Percentiles rank a stretch among this genome's conserved stretches.
Evolutionary conservation across 306 rosid species (phyloP).

Genomic region (Dryas alaskensis): DNA sequence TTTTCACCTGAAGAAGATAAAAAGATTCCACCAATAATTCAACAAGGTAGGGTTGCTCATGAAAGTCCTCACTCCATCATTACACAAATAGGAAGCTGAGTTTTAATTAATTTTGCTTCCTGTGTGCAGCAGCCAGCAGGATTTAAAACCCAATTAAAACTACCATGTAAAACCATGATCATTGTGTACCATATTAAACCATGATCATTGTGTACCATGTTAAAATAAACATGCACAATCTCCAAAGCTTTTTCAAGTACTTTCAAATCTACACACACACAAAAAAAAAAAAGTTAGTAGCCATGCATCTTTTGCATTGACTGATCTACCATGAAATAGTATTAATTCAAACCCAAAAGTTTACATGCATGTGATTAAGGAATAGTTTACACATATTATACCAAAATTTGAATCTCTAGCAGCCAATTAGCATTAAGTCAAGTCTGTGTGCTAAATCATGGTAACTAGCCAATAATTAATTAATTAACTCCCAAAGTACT

Average conservation of each 20-base stretch:
- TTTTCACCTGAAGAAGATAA: conserved; percentile 42
- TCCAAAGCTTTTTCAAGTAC: conserved; percentile 37
- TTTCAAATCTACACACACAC: not conserved
- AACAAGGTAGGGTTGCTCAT: conserved; percentile 44
- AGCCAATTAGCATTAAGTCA: conserved; percentile 49
- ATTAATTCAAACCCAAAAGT: conserved; percentile 26
- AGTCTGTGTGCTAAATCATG: conserved; percentile 24
- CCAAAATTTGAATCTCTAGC: conserved; percentile 31
- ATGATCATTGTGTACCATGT: conserved; percentile 22
- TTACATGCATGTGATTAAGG: conserved; percentile 44
- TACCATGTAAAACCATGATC: conserved; percentile 36
- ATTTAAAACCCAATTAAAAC: conserved; percentile 20
- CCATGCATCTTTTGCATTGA: conserved; percentile 26
- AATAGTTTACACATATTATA: conserved; percentile 37
- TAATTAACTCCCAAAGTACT: conserved; percentile 25
- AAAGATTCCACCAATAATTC: conserved; percentile 57
- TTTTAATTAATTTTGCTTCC: conserved; percentile 3
- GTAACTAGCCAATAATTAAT: conserved; percentile 13
- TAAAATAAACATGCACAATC: conserved; percentile 23
- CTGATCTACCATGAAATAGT: conserved; percentile 4
- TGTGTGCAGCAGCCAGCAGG: conserved; percentile 11
- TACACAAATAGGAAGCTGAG: conserved; percentile 41
- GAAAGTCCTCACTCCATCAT: conserved; percentile 51
- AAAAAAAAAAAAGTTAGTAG: not conserved
- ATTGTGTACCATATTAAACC: conserved; percentile 20